Base-by-base conservation (phyloP, 495 filamentous ascomycete genomes). In the Hypomontagnella monticulosa region DNA sequence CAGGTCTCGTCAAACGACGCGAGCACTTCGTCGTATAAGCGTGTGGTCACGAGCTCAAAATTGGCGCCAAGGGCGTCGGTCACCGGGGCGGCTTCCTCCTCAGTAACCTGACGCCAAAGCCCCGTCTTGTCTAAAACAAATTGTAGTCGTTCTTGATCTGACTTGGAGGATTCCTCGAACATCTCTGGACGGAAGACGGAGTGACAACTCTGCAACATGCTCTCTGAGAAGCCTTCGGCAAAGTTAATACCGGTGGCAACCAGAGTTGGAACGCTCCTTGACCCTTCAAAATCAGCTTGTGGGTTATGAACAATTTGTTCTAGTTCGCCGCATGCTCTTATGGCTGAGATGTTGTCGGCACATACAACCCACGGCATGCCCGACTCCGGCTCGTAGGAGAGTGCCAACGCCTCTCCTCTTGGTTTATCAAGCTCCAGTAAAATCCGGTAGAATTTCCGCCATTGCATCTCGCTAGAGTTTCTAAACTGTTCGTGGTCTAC, bases 401-500 rank as follows among this genome's bases (percentile, higher is more conserved):
- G 77, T 3, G 91, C 87, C 37, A 96, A 72, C 2, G 89, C 85
- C 69, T 97, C 92, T 4, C 89, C 88, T 70, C 93, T 84, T 60
- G 91, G 88, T 61, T 89, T 93, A 70, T 99, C 90, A 18, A 99
- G 83, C 71, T 98, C 93, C 10, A 87, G 80, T 47, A 93, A 82
- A 18, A 97, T 82, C 38, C 93, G 88, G 78, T 91, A 95, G 76
- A 95, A 96, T 42, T 91, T 84, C 40, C 89, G 86, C 96, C 95
- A 99, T 70, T 97, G 93, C 7, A 88, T 80, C 71, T 93, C 87
- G 38, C 88, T 88, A 30, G 89, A 87, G 27, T 77, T 75, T 40
- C 87, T 83, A 73, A 90, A 93, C 40, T 88, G 84, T 11, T 87
- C 82, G 60, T 90, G 91, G 61, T 95, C 89, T 70, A 89, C 84